Base-by-base conservation (phyloP, 2,329 filamentous ascomycete species). In the Ilyonectria destructans region DNA sequence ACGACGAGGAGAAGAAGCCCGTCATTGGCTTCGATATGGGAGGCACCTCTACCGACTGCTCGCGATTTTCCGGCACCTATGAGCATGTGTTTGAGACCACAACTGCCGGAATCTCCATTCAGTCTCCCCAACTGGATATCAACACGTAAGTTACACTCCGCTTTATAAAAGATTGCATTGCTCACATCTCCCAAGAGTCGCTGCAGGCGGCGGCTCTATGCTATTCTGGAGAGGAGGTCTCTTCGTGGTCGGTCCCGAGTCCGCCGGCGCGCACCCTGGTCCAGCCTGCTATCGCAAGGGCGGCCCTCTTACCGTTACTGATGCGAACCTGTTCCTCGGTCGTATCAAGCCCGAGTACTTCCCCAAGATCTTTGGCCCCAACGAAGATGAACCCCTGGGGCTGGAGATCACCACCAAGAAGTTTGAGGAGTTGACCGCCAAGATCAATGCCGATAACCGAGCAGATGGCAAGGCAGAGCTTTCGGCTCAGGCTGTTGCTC, bases 121-220 rank as follows among this genome's bases (percentile, higher is more conserved):
- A 95, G 70, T 92, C 90, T 1, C 93, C 93, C 0, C 93, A 95
- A 76, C 86, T 95, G 1, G 93, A 95, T 73, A 95, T 96, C 77
- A 93, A 94, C 77, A 96, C 93, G 60, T 67, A 58, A 51, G 68
- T n/a, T 12, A 10, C 31, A 21, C 29, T n/a, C 7, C 12, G 5
- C 1, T n/a, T 26, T 10, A 17, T n/a, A 13, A 15, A 12, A 8
- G 19, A 9, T 4, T 19, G 1, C 29, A 37, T 29, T 12, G 17
- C 58, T 63, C 29, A 63, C 29, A 19, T 17, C 2, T n/a, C 19
- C 9, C 23, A 21, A 68, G 65, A 1, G 92, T 95, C 5, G 92
- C 92, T 26, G 92, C 92, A 7, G 92, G 92, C 19, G 92, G 92
- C 68, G 91, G 91, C n/a, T 92, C 89, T 1, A 85, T 90, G 17